These are phyloP conservation scores for Phellinidium pouzarii DNA, from an alignment of 1,284 basidiomycete genomes.

Conservation along the genomic window DNA sequence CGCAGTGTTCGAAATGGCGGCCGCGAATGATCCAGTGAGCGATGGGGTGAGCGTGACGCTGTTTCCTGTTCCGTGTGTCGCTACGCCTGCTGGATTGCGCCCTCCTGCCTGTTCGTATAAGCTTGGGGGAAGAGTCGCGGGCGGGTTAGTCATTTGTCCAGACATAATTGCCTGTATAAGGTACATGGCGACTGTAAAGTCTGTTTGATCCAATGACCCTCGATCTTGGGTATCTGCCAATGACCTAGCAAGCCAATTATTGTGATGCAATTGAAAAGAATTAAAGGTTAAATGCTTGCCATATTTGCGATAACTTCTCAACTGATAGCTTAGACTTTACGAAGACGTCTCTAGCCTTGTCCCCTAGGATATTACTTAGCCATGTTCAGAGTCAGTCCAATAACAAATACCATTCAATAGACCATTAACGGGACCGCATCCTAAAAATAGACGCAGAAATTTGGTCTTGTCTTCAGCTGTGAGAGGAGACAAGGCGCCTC, in stretches of 20 bases:
- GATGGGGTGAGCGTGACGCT: conserved; percentile 48
- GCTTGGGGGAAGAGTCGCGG: conserved; percentile 75
- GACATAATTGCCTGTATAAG: conserved; percentile 92
- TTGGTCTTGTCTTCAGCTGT: conserved; percentile 76
- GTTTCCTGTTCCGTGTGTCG: conserved; percentile 53
- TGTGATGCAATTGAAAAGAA: background rate
- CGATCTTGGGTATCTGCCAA: conserved; percentile 93
- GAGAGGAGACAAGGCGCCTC: conserved; percentile 42
- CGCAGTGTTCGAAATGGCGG: conserved; percentile 24
- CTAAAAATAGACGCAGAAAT: conserved; percentile 75
- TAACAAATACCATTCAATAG: conserved; percentile 50
- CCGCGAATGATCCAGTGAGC: conserved; percentile 32
- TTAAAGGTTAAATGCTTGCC: conserved; percentile 44
- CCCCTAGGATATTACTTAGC: conserved; percentile 42
- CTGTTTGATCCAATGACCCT: conserved; percentile 82
- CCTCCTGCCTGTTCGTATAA: conserved; percentile 83
- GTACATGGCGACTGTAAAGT: conserved; percentile 97
- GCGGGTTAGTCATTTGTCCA: conserved; percentile 68
- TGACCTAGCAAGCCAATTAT: conserved; percentile 47
- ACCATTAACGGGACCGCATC: conserved; percentile 68
- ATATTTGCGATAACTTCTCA: conserved; percentile 91
- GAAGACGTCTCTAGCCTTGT: conserved; percentile 90
- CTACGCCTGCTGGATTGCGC: conserved; percentile 33
- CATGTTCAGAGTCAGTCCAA: background rate
- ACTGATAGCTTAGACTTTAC: conserved; percentile 88